Evolutionary conservation across 768 basidiomycete genomes (phyloP), one percentile per base, ranked within the genome.

Genomic region (Termitomyces sp.): DNA sequence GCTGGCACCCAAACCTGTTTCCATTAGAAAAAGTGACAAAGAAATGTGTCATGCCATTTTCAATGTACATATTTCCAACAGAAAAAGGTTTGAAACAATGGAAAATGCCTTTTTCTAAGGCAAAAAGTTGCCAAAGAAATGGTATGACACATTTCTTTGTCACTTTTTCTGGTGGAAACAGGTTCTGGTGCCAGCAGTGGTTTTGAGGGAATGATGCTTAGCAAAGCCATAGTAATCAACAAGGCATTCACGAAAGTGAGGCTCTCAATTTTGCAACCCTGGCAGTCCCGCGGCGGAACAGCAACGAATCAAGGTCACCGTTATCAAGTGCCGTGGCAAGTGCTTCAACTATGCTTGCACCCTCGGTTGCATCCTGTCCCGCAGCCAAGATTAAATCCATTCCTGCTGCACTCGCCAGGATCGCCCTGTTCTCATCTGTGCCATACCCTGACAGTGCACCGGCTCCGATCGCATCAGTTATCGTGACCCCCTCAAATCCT

Each of bases 381-480:
- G 63, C 24, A 15, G 57, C 55, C 34, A 63, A 47, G 34, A 63
- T 58, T 46, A 61, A 45, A 54, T 63, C 60, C 63, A 63, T 58
- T 6, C 63, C 63, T 16, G 63, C 63, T 3, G 44, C 60, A 39
- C 57, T 59, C 18, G 63, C 63, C 18, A 61, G 41, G 41, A 64
- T 61, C 12, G 60, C 54, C 33, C 63, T 64, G 20, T 61, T 50
- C 20, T 36, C 50, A 15, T 58, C 39, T 12, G 39, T 55, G 13
- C 63, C 63, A 44, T 56, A 63, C 3, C 39, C 56, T 31, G 34
- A 20, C 50, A 64, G 13, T 34, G 54, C 57, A 3, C 55, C 63
- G 2, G 63, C 63, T 33, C 56, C 60, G 13, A 64, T 57, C 11
- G 60, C 63, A 20, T 64, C 63, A 13, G 53, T 61, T 16, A 64